A percentile compares a stretch with the other conserved stretches of the same genome.
These are phyloP conservation scores for Claviceps pazoutovae DNA, from an alignment of 2,329 filamentous ascomycete species.

Conservation along the genomic window DNA sequence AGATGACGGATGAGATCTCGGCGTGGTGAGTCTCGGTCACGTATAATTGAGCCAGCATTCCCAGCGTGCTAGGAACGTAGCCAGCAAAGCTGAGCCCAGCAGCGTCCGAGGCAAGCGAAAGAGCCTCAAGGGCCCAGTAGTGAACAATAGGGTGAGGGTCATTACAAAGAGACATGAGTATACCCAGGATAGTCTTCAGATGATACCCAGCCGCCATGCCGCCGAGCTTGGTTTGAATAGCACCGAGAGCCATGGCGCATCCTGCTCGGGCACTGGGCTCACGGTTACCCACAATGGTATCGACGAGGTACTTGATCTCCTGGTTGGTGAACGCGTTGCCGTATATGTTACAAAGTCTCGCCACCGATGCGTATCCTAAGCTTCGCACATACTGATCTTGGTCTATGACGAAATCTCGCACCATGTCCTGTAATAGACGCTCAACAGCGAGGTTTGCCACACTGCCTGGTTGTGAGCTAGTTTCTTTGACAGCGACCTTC, in stretches of 20 bases:
- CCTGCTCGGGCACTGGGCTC: constrained; percentile 89
- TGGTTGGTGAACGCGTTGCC: constrained; percentile 80
- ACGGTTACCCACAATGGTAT: constrained; percentile 85
- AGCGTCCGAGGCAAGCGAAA: constrained; percentile 77
- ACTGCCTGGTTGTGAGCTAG: constrained; percentile 56
- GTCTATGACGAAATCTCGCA: constrained; percentile 61
- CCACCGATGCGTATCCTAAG: constrained; percentile 73
- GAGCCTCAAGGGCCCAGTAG: constrained; percentile 85
- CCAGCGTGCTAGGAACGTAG: constrained; percentile 80
- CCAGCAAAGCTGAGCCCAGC: constrained; percentile 84
- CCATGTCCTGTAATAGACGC: constrained; percentile 66
- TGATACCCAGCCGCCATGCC: constrained; percentile 96
- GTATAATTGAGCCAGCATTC: constrained; percentile 89
- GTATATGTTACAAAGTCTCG: constrained; percentile 68
- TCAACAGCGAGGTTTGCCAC: constrained; percentile 64
- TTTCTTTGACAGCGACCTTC: constrained; percentile 74
- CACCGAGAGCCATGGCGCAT: constrained; percentile 84
- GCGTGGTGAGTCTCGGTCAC: constrained; percentile 82
- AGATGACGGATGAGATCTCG: constrained; percentile 64
- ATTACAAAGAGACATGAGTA: constrained; percentile 93
- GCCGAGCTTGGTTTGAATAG: constrained; percentile 88
- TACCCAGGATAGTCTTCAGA: constrained; percentile 91
- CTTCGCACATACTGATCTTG: constrained; percentile 75
- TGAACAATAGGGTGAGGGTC: constrained; percentile 92
- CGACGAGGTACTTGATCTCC: constrained; percentile 82